Base-by-base conservation (phyloP, 352 stramenopile genomes). In the Aphanomyces invadans region DNA sequence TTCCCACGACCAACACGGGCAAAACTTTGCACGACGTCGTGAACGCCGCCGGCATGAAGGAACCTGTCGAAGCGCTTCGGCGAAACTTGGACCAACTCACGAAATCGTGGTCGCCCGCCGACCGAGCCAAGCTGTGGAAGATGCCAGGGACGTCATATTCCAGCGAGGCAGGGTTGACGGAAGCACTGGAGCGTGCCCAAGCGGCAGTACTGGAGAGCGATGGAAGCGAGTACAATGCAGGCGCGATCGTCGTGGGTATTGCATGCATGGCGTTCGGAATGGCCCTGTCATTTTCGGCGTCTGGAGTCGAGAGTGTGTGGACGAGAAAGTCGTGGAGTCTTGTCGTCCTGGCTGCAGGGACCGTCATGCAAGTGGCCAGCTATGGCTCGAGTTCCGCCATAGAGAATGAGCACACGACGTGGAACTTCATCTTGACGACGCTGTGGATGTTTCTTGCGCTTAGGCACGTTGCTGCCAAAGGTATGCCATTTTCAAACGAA, bases 341-440 rank as follows among this genome's bases (percentile, higher is more conserved):
- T 29, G 15, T 48, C 0, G 54, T 72, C 17, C 56, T 75, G 4
- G 53, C 68, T 1, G 19, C 70, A 11, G 68, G 71, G 1, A 71
- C 52, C 19, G 31, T 80, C 12, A 33, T 83, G 12, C 80, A 90
- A 28, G 81, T 89, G 57, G 68, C 69, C 17, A 90, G 77, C 32
- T 69, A 92, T 21, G 83, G 82, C 0, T 93, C 84, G 0, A 92
- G 80, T 32, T 95, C 86, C 3, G 91, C 83, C 21, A 94, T 96
- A 33, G 87, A 96, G 60, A 96, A 96, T 65, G 87, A 96, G 61
- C 87, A 96, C 61, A 86, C 85, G 12, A 92, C 83, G 10, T 70
- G 69, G 4, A 94, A 92, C 63, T 92, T 92, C 70, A 64, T 94
- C 45, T 69, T 79, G 5, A 87, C 78, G 0, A 84, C 74, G 3